A percentile compares a stretch with the other conserved stretches of the same genome.
phyloP scores from a whole-genome alignment of 2,329 filamentous ascomycete species.

The Diaporthe batatas region DNA sequence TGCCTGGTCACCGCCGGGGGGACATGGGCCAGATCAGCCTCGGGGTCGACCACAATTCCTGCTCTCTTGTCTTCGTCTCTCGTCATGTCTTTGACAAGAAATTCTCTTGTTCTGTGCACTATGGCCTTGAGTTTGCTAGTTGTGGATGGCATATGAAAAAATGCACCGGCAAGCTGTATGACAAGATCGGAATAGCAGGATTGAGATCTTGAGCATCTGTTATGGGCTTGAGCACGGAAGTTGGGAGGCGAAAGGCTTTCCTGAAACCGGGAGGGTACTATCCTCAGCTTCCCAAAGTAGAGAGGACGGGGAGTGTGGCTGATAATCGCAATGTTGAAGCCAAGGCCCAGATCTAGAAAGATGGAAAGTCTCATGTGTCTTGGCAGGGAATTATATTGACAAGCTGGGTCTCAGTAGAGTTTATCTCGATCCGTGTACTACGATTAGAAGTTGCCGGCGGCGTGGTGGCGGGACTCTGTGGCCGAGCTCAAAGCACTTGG shows the following conservation, averaged over 20 bases:
- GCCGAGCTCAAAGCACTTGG: conserved; percentile 27
- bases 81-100: conserved; percentile 28
- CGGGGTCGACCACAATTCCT: conserved; percentile 7
- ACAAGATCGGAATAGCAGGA: not conserved
- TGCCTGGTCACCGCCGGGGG: conserved; percentile 18
- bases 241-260: not conserved
- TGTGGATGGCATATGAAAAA: conserved; percentile 22
- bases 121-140: conserved; percentile 25
- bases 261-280: conserved; percentile 7
- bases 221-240: conserved; percentile 20
- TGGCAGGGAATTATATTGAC: conserved; percentile 24
- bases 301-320: not conserved
- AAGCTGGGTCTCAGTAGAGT: conserved; percentile 15
- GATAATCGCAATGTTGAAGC: conserved; percentile 26
- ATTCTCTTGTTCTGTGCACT: conserved; percentile 5
- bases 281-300: conserved; percentile 7
- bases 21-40: conserved; percentile 22
- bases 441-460: conserved; percentile 20
- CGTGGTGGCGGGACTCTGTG: conserved; percentile 28
- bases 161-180: conserved; percentile 8
- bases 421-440: conserved; percentile 15
- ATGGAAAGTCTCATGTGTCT: conserved; percentile 12
- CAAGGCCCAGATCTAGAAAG: conserved; percentile 18
- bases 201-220: conserved; percentile 27
- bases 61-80: conserved; percentile 27